A percentile compares a stretch with the other conserved stretches of the same genome.
phyloP scores from a whole-genome alignment of 2,329 filamentous ascomycete genomes.

The Xylaria sp. region DNA sequence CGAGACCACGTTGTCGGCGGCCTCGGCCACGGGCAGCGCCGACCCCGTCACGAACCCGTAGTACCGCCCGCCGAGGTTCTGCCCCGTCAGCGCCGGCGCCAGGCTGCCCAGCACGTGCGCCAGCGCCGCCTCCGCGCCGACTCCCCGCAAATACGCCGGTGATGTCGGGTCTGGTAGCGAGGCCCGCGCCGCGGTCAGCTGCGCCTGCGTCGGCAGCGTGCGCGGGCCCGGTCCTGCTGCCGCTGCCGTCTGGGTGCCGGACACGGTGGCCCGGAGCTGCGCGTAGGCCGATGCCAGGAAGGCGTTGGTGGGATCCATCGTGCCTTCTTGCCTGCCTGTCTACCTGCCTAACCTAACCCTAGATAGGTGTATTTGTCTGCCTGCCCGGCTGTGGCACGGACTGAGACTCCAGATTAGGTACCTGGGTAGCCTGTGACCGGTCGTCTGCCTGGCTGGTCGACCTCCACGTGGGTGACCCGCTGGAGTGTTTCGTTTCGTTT shows the following conservation, averaged over 20 bases:
- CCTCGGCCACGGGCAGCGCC: constrained; percentile 73
- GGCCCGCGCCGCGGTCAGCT: constrained; percentile 43
- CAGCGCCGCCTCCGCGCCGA: constrained; percentile 39
- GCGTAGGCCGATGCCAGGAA: constrained; percentile 26
- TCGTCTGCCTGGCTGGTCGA: no score
- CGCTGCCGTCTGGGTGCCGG: neutral
- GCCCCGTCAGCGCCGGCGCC: constrained; percentile 65
- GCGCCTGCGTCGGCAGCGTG: constrained; percentile 43
- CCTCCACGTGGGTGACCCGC: no score
- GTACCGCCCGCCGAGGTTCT: constrained; percentile 69
- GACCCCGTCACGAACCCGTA: constrained; percentile 91
- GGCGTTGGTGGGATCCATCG: constrained; percentile 14
- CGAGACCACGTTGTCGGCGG: constrained; percentile 83
- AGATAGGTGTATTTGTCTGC: neutral
- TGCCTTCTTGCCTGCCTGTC: neutral
- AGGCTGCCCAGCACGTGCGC: constrained; percentile 50
- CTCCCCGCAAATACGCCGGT: constrained; percentile 37
- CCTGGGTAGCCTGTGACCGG: no score
- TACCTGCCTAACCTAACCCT: neutral
- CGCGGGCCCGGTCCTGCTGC: constrained; percentile 24
- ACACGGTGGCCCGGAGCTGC: constrained; percentile 27
- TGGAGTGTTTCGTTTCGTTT: no score
- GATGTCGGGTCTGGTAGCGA: constrained; percentile 42
- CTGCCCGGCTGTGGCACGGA: no score
- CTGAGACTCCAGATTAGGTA: no score